phyloP scores from a whole-genome alignment of 106 monocot species.

The Allium sativum region DNA sequence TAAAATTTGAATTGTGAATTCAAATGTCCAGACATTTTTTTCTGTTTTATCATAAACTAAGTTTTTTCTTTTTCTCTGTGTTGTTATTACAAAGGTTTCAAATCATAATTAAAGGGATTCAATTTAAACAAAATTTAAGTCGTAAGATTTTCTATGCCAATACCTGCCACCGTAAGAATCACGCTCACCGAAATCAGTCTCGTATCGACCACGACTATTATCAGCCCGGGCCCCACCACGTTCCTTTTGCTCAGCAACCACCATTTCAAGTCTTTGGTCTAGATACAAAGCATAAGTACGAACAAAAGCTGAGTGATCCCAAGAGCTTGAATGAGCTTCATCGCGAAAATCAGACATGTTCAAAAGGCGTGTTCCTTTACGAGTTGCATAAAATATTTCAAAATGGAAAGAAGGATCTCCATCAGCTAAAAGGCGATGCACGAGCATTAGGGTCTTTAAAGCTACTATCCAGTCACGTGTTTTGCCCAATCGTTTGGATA shows the following conservation, averaged over 20 bases:
- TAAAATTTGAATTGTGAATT: too few relatives aligned
- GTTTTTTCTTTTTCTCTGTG: too few relatives aligned
- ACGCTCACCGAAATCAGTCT: constrained; percentile 10
- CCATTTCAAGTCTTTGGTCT: constrained; percentile 45
- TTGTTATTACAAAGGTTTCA: too few relatives aligned
- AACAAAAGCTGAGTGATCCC: constrained; percentile 79
- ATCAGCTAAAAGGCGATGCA: constrained; percentile 53
- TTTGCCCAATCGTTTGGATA: constrained; percentile 45
- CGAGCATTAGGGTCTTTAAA: constrained; percentile 48
- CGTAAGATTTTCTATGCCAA: too few relatives aligned
- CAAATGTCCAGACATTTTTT: too few relatives aligned
- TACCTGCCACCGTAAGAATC: constrained; percentile 6
- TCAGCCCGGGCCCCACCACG: not conserved
- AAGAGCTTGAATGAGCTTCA: constrained; percentile 63
- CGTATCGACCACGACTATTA: not conserved
- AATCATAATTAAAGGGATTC: too few relatives aligned
- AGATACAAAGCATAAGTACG: constrained; percentile 60
- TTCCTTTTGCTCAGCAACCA: constrained; percentile 34
- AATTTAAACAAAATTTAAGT: too few relatives aligned
- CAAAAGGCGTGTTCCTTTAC: constrained; percentile 49
- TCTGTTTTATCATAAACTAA: too few relatives aligned
- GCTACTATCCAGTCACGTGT: constrained; percentile 71
- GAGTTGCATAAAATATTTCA: constrained; percentile 49
- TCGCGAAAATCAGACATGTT: constrained; percentile 67
- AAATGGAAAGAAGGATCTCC: constrained; percentile 48